Conservation (phyloP, 768 basidiomycete genomes). For the Boletus speciosus region DNA sequence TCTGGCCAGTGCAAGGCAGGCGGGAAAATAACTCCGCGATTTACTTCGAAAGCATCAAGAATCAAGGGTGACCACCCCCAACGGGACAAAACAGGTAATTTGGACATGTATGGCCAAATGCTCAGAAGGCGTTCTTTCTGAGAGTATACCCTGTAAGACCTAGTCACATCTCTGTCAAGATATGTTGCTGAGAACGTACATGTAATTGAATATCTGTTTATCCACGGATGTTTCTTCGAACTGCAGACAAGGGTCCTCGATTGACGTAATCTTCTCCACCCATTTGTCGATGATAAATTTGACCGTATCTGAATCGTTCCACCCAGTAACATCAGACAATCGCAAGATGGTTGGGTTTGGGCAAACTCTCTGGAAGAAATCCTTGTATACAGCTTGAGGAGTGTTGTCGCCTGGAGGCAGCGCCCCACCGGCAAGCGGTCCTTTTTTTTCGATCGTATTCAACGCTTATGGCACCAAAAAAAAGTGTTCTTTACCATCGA, state of each 20-base stretch:
- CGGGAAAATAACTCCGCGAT: constrained; percentile 16
- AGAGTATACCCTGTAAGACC: constrained; percentile 28
- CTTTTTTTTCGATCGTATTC: constrained; percentile 12
- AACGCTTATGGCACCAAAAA: background rate
- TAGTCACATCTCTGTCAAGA: background rate
- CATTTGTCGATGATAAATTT: constrained; percentile 33
- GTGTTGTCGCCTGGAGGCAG: constrained; percentile 29
- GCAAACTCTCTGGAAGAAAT: constrained; percentile 38
- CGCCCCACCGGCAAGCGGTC: constrained; percentile 37
- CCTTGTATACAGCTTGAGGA: constrained; percentile 34
- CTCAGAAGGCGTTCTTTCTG: constrained; percentile 28
- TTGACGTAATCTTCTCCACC: constrained; percentile 30
- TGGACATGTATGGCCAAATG: constrained; percentile 33
- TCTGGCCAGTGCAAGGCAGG: constrained; percentile 11
- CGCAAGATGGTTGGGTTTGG: constrained; percentile 33
- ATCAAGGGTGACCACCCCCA: constrained; percentile 37
- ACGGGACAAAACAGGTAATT: constrained; percentile 30
- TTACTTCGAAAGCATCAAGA: constrained; percentile 24
- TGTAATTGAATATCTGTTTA: constrained; percentile 15
- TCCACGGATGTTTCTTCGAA: constrained; percentile 23
- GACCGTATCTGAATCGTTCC: constrained; percentile 23
- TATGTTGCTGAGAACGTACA: constrained; percentile 6
- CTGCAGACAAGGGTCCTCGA: constrained; percentile 39
- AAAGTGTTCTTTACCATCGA: constrained; percentile 26
- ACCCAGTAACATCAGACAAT: constrained; percentile 23